Conservation (phyloP, 1,284 basidiomycete species). For the Rhizoctonia solani region DNA sequence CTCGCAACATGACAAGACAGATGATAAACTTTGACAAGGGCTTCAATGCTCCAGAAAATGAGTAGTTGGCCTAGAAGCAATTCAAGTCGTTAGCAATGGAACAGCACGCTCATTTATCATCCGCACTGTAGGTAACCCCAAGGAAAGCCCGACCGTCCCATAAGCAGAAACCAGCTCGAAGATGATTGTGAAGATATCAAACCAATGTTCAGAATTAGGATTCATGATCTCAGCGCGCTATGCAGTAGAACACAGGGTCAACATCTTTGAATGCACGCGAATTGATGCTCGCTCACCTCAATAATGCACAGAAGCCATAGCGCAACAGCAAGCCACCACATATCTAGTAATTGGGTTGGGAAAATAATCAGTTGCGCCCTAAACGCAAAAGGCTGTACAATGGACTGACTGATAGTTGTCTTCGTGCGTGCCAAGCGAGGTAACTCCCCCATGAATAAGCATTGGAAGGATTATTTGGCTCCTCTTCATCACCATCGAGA, state of each 20-base stretch:
- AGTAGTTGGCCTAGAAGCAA: slow-evolving; percentile 64
- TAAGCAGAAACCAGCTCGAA: slow-evolving; percentile 92
- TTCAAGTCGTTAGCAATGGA: not conserved
- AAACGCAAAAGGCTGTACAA: not conserved
- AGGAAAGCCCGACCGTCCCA: slow-evolving; percentile 84
- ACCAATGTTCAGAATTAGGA: slow-evolving; percentile 60
- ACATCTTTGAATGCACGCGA: not conserved
- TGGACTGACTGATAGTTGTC: slow-evolving; percentile 85
- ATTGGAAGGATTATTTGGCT: slow-evolving; percentile 52
- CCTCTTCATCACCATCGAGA: slow-evolving; percentile 54
- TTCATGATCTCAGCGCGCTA: slow-evolving; percentile 63
- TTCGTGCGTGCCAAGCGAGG: slow-evolving; percentile 76
- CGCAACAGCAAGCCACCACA: slow-evolving; percentile 86
- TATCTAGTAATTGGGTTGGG: slow-evolving; percentile 55
- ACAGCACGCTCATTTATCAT: slow-evolving; percentile 39
- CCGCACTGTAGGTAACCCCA: slow-evolving; percentile 53
- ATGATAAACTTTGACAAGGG: slow-evolving; percentile 88
- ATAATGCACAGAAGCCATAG: slow-evolving; percentile 85
- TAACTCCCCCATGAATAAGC: slow-evolving; percentile 76
- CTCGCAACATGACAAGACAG: slow-evolving; percentile 87
- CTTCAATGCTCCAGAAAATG: slow-evolving; percentile 77
- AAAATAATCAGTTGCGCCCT: slow-evolving; percentile 21
- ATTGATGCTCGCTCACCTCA: slow-evolving; percentile 58
- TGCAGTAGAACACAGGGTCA: slow-evolving; percentile 3
- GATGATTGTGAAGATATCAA: slow-evolving; percentile 77